phyloP scores from a whole-genome alignment of 1,284 basidiomycete genomes.

The Ustilago shanxiensis region DNA sequence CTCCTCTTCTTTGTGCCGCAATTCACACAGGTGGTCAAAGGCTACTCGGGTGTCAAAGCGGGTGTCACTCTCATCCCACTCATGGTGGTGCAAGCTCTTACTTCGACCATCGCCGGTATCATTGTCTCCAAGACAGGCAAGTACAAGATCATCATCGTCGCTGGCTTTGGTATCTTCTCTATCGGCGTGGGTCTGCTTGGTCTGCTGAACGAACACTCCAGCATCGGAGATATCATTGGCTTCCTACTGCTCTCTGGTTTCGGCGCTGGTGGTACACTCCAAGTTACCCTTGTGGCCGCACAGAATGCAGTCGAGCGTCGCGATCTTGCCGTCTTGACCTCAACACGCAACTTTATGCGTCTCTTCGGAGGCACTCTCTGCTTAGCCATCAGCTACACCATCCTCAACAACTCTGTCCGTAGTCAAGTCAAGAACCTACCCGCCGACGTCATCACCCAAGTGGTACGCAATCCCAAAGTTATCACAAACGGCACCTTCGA shows the following conservation, averaged over 20 bases:
- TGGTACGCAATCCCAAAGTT: conserved; percentile 46
- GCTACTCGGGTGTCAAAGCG: conserved; percentile 76
- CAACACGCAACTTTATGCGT: conserved; percentile 78
- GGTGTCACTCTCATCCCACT: conserved; percentile 79
- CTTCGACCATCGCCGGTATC: conserved; percentile 73
- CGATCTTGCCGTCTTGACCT: conserved; percentile 81
- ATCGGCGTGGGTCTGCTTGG: conserved; percentile 76
- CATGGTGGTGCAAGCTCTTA: conserved; percentile 74
- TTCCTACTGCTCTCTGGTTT: conserved; percentile 79
- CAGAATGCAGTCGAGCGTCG: conserved; percentile 78
- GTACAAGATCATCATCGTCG: conserved; percentile 77
- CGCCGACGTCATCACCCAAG: conserved; percentile 21
- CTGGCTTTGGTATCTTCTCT: conserved; percentile 74
- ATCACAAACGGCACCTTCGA: conserved; percentile 30
- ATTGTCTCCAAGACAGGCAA: conserved; percentile 78
- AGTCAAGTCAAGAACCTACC: conserved; percentile 16
- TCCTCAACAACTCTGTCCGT: conserved; percentile 58
- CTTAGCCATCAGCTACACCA: conserved; percentile 76
- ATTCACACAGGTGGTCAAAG: conserved; percentile 80
- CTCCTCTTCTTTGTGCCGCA: conserved; percentile 76
- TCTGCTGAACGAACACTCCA: conserved; percentile 74
- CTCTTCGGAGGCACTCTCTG: conserved; percentile 77
- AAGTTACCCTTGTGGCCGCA: conserved; percentile 74
- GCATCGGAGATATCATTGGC: conserved; percentile 75
- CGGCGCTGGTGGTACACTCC: conserved; percentile 76